Evolutionary conservation across 116 monocot species (phyloP).

Genomic region (Cymodocea nodosa): DNA sequence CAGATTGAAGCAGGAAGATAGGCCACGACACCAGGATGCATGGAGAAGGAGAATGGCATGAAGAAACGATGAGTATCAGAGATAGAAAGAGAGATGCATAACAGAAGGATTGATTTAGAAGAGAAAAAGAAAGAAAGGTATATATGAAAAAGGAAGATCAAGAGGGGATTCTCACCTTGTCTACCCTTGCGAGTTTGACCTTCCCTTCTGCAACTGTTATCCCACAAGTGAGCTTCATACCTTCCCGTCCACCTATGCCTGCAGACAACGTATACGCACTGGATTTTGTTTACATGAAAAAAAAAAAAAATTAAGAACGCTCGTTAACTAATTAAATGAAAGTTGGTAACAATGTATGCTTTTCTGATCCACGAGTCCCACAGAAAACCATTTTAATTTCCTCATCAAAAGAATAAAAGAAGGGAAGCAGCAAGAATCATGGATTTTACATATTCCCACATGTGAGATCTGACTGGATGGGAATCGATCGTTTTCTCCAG

Average conservation of each 20-base stretch:
- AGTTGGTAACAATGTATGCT: no score
- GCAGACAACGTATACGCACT: not conserved
- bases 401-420: no score
- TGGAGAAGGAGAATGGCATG: not conserved
- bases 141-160: not conserved
- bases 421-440: no score
- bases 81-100: no score
- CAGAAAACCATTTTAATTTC: no score
- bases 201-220: slow-evolving; percentile 95
- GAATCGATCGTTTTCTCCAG: no score
- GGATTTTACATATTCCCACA: no score
- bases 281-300: not conserved
- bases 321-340: not conserved
- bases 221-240: slow-evolving; percentile 96
- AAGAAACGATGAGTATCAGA: not conserved
- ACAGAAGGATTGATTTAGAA: not conserved
- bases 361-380: no score
- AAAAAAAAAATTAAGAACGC: not conserved
- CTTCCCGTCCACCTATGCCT: slow-evolving; percentile 97
- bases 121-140: not conserved
- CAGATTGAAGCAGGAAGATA: not conserved
- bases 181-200: slow-evolving; percentile 88
- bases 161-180: slow-evolving; percentile 39
- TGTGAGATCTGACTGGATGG: no score
- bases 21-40: not conserved